These are phyloP conservation scores for Cystofilobasidium macerans DNA, from an alignment of 768 basidiomycete genomes.

Conservation along the genomic window DNA sequence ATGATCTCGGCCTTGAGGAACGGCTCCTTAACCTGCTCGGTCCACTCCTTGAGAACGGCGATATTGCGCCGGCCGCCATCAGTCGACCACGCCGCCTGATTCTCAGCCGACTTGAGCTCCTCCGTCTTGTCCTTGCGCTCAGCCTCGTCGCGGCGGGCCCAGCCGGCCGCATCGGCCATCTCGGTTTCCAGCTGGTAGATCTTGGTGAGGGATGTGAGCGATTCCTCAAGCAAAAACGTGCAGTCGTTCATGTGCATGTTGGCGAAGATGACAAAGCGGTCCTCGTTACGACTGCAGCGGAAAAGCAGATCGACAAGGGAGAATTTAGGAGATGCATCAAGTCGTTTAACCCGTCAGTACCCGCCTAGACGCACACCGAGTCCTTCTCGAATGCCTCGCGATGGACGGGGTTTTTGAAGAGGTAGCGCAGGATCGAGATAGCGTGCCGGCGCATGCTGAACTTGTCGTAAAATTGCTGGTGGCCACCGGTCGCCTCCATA, in stretches of 20 bases:
- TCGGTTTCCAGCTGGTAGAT: conserved; percentile 76
- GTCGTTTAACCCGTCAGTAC: too few relatives aligned
- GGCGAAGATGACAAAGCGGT: conserved; percentile 88
- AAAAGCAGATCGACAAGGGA: background rate
- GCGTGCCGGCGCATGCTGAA: conserved; percentile 22
- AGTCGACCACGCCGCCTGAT: conserved; percentile 73
- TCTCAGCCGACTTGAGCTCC: conserved; percentile 66
- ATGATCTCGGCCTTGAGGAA: conserved; percentile 97
- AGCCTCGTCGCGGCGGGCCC: conserved; percentile 54
- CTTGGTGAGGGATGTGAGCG: conserved; percentile 72
- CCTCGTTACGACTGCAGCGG: conserved; percentile 55
- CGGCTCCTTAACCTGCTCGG: conserved; percentile 76
- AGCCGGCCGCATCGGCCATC: conserved; percentile 63
- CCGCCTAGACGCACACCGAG: conserved; percentile 59
- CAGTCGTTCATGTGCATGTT: conserved; percentile 99
- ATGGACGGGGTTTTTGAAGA: conserved; percentile 85
- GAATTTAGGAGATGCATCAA: too few relatives aligned
- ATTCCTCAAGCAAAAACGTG: conserved; percentile 95
- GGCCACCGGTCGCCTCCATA: conserved; percentile 93
- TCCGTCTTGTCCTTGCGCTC: conserved; percentile 75
- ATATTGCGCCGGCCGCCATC: conserved; percentile 79
- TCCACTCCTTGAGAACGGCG: conserved; percentile 81
- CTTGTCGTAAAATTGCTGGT: conserved; percentile 98
- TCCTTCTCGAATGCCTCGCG: conserved; percentile 73
- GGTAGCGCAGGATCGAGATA: conserved; percentile 38